Evolutionary conservation across 2,329 filamentous ascomycete species (phyloP).

Genomic region (Purpureocillium lavendulum): DNA sequence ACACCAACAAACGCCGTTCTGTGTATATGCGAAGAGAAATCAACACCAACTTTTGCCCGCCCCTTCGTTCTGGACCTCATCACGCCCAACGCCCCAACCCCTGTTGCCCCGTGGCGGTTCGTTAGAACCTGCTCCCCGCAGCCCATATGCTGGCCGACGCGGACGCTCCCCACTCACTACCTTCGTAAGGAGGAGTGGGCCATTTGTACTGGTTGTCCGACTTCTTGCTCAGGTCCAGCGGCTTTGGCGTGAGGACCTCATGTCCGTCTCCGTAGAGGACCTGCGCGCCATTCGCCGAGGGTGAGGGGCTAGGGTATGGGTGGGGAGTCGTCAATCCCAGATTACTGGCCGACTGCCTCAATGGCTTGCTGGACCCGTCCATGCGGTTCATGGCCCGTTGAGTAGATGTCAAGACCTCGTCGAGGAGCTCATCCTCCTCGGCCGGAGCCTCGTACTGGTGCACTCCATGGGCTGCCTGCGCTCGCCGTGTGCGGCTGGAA

Average conservation of each 20-base stretch:
- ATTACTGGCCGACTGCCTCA: conserved; percentile 59
- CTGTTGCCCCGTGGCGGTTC: conserved; percentile 1
- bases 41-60: conserved; percentile 6
- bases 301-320: conserved; percentile 58
- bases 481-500: conserved; percentile 72
- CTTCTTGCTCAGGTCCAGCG: conserved; percentile 59
- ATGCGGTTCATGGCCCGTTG: conserved; percentile 66
- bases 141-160: conserved; percentile 77
- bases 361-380: conserved; percentile 38
- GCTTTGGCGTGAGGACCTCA: conserved; percentile 57
- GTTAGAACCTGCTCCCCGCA: conserved; percentile 56
- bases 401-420: conserved; percentile 76
- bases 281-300: conserved; percentile 76
- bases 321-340: conserved; percentile 40
- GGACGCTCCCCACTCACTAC: conserved; percentile 81
- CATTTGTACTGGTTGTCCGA: conserved; percentile 57
- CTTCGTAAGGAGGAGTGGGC: conserved; percentile 93
- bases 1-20: conserved; percentile 10
- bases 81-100: conserved; percentile 6
- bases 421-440: conserved; percentile 91
- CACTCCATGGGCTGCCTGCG: conserved; percentile 64
- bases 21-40: conserved; percentile 9
- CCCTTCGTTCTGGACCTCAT: conserved; percentile 11
- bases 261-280: conserved; percentile 63
- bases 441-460: conserved; percentile 90